phyloP scores from a whole-genome alignment of 352 stramenopile genomes.

The Globisporangium sylvaticum region DNA sequence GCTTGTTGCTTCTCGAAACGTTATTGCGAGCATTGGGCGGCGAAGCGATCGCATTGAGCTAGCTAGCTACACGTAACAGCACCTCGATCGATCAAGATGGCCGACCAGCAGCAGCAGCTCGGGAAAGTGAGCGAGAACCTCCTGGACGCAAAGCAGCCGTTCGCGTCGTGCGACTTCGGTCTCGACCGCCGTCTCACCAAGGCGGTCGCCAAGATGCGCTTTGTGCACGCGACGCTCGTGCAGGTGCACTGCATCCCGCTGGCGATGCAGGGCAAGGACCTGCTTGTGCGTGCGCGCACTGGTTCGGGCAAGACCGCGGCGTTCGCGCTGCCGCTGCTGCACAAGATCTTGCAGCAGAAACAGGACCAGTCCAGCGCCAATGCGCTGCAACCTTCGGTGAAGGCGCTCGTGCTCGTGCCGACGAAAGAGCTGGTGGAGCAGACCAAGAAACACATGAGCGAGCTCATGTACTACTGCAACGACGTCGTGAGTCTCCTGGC shows the following conservation, averaged over 20 bases:
- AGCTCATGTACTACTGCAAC: conserved; percentile 97
- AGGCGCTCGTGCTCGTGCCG: conserved; percentile 94
- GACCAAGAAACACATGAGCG: conserved; percentile 85
- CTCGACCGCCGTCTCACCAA: conserved; percentile 92
- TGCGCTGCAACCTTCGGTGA: conserved; percentile 40
- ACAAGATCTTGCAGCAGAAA: conserved; percentile 90
- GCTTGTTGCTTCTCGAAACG: conserved; percentile 5
- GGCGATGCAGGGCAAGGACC: conserved; percentile 90
- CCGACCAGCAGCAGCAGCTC: conserved; percentile 18
- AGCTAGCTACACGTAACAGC: conserved; percentile 2
- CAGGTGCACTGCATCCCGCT: conserved; percentile 94
- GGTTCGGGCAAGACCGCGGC: conserved; percentile 93
- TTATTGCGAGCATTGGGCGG: conserved; percentile 3
- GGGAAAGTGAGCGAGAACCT: conserved; percentile 66
- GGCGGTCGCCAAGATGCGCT: conserved; percentile 90
- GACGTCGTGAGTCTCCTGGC: conserved; percentile 91
- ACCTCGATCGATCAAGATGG: conserved; percentile 13
- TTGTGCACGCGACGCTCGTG: conserved; percentile 93
- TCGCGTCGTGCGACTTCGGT: conserved; percentile 80
- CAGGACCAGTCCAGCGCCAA: conserved; percentile 36
- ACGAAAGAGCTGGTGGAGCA: conserved; percentile 97
- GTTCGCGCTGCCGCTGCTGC: conserved; percentile 90
- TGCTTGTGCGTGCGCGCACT: conserved; percentile 90
- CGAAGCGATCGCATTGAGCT: background rate
- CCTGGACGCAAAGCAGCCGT: conserved; percentile 75